Conservation (phyloP, 768 basidiomycete species). For the Symmetrospora coprosmae region DNA sequence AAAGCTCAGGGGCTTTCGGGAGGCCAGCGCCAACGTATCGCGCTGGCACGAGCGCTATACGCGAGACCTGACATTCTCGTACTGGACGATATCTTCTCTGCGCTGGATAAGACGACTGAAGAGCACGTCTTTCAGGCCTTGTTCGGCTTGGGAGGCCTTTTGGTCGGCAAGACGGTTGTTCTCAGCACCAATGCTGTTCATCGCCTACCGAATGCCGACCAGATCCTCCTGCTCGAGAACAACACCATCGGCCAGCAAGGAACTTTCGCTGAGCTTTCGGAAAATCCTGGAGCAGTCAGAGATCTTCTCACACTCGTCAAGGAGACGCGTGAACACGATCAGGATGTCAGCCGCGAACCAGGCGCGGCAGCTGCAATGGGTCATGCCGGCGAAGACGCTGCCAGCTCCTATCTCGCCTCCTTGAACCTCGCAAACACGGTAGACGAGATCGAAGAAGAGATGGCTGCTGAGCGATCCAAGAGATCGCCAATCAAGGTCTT, state of each 20-base stretch:
- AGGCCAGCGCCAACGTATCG: slow-evolving; percentile 13
- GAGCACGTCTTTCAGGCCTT: slow-evolving; percentile 7
- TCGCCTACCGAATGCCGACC: slow-evolving; percentile 7
- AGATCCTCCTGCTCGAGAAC: background rate
- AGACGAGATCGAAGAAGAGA: slow-evolving; percentile 18
- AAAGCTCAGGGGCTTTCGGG: slow-evolving; percentile 17
- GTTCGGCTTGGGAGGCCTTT: slow-evolving; percentile 8
- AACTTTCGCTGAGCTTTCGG: background rate
- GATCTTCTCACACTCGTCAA: background rate
- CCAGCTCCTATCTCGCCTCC: slow-evolving; percentile 14
- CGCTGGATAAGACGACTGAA: slow-evolving; percentile 21
- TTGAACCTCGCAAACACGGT: background rate
- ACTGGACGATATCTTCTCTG: slow-evolving; percentile 25
- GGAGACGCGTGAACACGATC: background rate
- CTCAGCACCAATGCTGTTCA: slow-evolving; percentile 22
- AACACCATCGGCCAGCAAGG: slow-evolving; percentile 3
- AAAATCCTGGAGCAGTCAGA: background rate
- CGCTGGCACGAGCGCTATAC: slow-evolving; percentile 20
- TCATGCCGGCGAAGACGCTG: background rate
- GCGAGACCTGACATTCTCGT: slow-evolving; percentile 16
- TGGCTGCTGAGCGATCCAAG: slow-evolving; percentile 1
- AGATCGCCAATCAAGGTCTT: background rate
- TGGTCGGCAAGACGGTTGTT: slow-evolving; percentile 7
- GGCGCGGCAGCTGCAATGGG: background rate
- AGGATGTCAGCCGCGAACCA: too few relatives aligned